Conservation (phyloP, 139 green algal species). For the Picochlorum sp. region DNA sequence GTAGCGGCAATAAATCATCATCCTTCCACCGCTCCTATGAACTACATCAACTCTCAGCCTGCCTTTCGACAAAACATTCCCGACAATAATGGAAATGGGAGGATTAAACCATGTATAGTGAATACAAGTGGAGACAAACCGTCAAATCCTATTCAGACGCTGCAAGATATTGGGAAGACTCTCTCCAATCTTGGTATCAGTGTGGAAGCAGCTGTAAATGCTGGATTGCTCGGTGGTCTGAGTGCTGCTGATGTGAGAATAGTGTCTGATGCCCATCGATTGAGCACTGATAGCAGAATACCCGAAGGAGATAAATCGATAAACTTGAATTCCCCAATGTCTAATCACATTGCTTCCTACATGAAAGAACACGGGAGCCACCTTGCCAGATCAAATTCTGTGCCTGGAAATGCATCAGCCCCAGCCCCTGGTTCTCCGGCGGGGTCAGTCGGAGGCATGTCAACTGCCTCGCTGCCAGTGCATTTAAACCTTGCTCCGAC, state of each 20-base stretch:
- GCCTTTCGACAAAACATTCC: neutral
- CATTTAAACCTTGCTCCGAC: neutral
- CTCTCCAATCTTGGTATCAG: constrained; percentile 30
- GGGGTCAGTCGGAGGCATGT: neutral
- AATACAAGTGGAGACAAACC: neutral
- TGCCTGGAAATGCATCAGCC: neutral
- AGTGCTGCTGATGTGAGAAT: constrained; percentile 28
- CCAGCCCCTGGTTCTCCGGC: neutral
- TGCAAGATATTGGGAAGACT: constrained; percentile 34
- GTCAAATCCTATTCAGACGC: constrained; percentile 18
- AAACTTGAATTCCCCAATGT: neutral
- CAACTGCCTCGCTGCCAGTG: neutral
- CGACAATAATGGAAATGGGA: neutral
- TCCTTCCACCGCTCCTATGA: neutral
- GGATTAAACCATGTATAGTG: neutral
- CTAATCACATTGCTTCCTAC: neutral
- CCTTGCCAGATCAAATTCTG: neutral
- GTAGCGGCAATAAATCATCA: neutral
- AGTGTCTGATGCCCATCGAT: constrained; percentile 22
- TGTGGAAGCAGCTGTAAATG: constrained; percentile 36
- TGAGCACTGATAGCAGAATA: constrained; percentile 12
- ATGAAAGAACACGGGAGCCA: too few relatives aligned
- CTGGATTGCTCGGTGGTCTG: constrained; percentile 35
- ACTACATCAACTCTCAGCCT: neutral
- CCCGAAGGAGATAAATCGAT: neutral